Evolutionary conservation across 768 basidiomycete genomes (phyloP), one percentile per base, ranked within the genome.

Genomic region (Mycena venus): DNA sequence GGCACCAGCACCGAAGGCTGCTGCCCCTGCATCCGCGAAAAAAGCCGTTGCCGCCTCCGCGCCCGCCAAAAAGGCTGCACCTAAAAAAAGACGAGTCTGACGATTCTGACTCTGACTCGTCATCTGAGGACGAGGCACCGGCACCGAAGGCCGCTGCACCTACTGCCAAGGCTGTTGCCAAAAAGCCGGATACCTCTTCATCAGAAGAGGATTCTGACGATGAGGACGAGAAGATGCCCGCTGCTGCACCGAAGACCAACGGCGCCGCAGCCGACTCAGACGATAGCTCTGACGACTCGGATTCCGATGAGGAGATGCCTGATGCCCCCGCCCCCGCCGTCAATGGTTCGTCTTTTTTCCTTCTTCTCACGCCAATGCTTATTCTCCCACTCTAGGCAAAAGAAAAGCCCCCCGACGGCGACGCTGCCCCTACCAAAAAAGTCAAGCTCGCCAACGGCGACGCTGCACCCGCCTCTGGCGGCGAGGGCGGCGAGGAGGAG

Each of bases 351-450:
- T 80, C 47, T 25, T 76, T 21, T 42, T 23, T 27, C 47, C 29
- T 17, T 42, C 60, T 42, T 58, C 75, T 76, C 53, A 65, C 23
- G 56, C 25, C 23, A 29, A 40, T 31, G 21, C 62, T 66, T 38
- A 27, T 40, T 27, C 44, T 49, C 31, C 25, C 2, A 25, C 2
- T 32, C 73, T 77, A 88, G 92, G 90, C 73, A 98, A 98, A 85
- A 93, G 96, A 78, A 97, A 97, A 85, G 95, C 94, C 32, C 91
- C n/a, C 91, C 31, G 90, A 89, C 25, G 90, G 90, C 31, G 84
- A 84, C 23, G 85, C 89, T 53, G 88, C 88, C 17, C 88, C 92
- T 47, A 83, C 90, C 42, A 98, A 99, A 89, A 98, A 98, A 85
- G 89, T 87, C 78, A 98, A 97, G 87, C 86, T 93, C 60, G 90